Evolutionary conservation across 2,329 filamentous ascomycete genomes (phyloP), one percentile per base, ranked within the genome.

Genomic region (Colletotrichum zoysiae): DNA sequence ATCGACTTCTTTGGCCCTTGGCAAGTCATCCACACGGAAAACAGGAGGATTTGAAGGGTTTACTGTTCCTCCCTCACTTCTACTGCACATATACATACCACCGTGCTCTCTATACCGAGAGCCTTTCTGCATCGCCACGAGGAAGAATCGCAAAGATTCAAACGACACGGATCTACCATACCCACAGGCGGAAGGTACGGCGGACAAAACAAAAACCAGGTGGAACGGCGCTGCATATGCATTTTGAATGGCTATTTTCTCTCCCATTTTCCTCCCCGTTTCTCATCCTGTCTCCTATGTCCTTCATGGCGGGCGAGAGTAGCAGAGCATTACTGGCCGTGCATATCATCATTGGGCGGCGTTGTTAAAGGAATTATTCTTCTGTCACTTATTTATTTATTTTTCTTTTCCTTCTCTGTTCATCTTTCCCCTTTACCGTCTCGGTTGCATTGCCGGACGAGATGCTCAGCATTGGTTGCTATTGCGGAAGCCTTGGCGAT

Each of bases 21-120:
- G 85, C 85, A 87, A 76, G 79, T 84, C 53, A 82, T 87, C 64
- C 83, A 84, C 74, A 84, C 84, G 8, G 86, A 87, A 77, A 88
- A 87, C 76, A 77, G 80, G 75, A 79, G 82, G 65, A 82, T 87
- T 40, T 87, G 77, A 78, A 65, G 12, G 18, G 35, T 4, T 30
- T 9, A 7, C 46, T 44, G 18, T 23, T 23, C 50, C 16, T 53
- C 35, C 40, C 48, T 30, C 30, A 59, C 35, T 40, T 64, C 44
- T 63, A 50, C 23, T 64, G 65, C 69, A 71, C 69, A 71, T 71
- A 69, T 55, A 64, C 35, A 71, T 30, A 69, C 46, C 46, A 40
- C 58, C 58, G 30, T 46, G 33, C 46, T 26, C 65, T 69, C 67
- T 20, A 40, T 44, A 51, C 23, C 40, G 38, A 59, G 69, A 50